Conservation (phyloP, 2,329 filamentous ascomycete genomes). For the Paecilomyces fulvus region DNA sequence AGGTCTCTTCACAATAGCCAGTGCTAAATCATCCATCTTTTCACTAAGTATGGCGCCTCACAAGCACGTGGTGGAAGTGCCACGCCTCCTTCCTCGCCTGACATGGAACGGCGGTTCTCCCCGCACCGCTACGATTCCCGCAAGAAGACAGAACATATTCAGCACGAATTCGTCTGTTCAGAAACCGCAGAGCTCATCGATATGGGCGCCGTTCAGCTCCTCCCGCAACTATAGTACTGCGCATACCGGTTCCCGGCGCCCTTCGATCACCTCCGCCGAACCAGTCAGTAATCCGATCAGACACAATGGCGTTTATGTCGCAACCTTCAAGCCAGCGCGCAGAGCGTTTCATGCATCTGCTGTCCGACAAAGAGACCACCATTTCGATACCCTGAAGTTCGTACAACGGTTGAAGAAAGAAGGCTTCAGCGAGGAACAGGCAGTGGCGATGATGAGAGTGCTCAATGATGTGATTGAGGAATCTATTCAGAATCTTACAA, state of each 20-base stretch:
- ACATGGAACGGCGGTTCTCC: slow-evolving; percentile 32
- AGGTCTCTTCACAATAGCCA: neutral
- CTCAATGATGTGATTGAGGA: slow-evolving; percentile 96
- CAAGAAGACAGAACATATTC: slow-evolving; percentile 12
- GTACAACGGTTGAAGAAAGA: slow-evolving; percentile 83
- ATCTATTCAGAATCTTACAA: slow-evolving; percentile 93
- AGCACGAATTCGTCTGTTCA: slow-evolving; percentile 14
- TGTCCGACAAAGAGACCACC: slow-evolving; percentile 63
- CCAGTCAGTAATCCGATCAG: slow-evolving; percentile 26
- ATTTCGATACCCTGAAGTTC: slow-evolving; percentile 97
- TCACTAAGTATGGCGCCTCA: slow-evolving; percentile 28
- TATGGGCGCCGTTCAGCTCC: slow-evolving; percentile 6
- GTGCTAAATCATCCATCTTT: neutral
- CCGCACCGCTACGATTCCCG: slow-evolving; percentile 17
- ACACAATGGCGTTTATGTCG: slow-evolving; percentile 42
- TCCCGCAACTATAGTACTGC: slow-evolving; percentile 5
- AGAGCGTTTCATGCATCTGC: slow-evolving; percentile 58
- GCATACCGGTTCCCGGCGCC: neutral
- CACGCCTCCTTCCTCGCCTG: slow-evolving; percentile 35
- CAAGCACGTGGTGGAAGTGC: slow-evolving; percentile 35
- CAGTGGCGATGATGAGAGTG: slow-evolving; percentile 97
- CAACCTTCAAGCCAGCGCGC: slow-evolving; percentile 32
- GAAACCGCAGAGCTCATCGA: slow-evolving; percentile 11
- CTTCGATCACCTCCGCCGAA: slow-evolving; percentile 13
- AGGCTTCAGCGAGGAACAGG: slow-evolving; percentile 91